Evolutionary conservation across 2,329 filamentous ascomycete genomes (phyloP).

Genomic region (Stachybotrys chlorohalonatus): DNA sequence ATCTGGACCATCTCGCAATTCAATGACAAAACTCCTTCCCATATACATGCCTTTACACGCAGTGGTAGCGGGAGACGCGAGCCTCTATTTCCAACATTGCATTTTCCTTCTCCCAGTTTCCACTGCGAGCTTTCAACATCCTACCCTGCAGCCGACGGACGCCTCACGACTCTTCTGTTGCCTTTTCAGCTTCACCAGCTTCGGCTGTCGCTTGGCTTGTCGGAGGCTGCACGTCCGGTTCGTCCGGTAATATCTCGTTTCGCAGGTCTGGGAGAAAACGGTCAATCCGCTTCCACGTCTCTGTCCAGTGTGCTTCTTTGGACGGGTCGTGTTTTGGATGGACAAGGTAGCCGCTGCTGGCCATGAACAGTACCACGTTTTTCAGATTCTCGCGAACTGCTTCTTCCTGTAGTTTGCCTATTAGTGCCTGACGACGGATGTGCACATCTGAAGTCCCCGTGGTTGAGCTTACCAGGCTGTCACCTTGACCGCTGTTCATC

Average conservation of each 20-base stretch:
- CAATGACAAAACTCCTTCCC: no score
- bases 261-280: slow-evolving; percentile 54
- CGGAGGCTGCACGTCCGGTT: slow-evolving; percentile 8
- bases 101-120: no score
- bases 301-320: slow-evolving; percentile 49
- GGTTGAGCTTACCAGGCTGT: slow-evolving; percentile 60
- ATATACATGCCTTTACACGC: no score
- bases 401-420: slow-evolving; percentile 57
- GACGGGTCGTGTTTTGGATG: slow-evolving; percentile 51
- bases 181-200: background rate
- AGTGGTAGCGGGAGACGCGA: no score
- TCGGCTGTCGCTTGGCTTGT: background rate
- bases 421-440: slow-evolving; percentile 1
- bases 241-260: slow-evolving; percentile 46
- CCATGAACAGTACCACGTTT: slow-evolving; percentile 93
- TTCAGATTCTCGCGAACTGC: slow-evolving; percentile 92
- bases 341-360: slow-evolving; percentile 75
- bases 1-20: no score
- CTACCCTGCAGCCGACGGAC: no score
- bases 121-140: no score
- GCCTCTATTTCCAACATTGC: no score
- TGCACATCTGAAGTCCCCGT: background rate
- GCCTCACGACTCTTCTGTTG: background rate
- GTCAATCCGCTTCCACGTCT: slow-evolving; percentile 58
- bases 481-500: slow-evolving; percentile 90